Conservation (phyloP, 2,329 filamentous ascomycete species). For the Capronia americana region DNA sequence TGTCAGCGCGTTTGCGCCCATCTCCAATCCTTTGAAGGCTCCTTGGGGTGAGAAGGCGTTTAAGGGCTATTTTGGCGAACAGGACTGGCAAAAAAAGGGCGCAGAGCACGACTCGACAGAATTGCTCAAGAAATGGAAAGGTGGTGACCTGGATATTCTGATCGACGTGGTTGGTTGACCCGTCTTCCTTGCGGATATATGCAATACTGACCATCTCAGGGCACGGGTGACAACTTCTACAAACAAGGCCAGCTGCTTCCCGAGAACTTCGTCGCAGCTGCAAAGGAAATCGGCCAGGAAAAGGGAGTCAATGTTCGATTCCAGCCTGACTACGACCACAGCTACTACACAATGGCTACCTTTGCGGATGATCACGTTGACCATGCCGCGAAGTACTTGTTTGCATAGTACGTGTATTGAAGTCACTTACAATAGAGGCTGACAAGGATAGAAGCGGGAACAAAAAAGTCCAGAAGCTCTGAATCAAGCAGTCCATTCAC, state of each 20-base stretch:
- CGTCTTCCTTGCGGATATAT: not conserved
- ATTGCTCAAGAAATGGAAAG: slow-evolving; percentile 77
- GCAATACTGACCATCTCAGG: slow-evolving; percentile 56
- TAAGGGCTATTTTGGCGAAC: slow-evolving; percentile 80
- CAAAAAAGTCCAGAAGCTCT: slow-evolving; percentile 36
- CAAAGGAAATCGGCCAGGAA: slow-evolving; percentile 73
- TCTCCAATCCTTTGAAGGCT: slow-evolving; percentile 81
- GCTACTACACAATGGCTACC: slow-evolving; percentile 92
- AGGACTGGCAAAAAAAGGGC: slow-evolving; percentile 72
- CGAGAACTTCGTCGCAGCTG: slow-evolving; percentile 86
- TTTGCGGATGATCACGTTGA: slow-evolving; percentile 91
- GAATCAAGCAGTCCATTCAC: slow-evolving; percentile 37
- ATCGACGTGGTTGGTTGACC: slow-evolving; percentile 79
- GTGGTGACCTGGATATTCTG: slow-evolving; percentile 72
- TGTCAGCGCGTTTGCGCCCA: slow-evolving; percentile 89
- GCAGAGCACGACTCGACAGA: slow-evolving; percentile 91
- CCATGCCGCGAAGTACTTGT: slow-evolving; percentile 85
- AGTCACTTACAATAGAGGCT: slow-evolving; percentile 25
- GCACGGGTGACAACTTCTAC: slow-evolving; percentile 95
- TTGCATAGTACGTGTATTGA: slow-evolving; percentile 58
- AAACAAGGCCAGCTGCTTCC: slow-evolving; percentile 90
- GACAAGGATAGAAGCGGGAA: slow-evolving; percentile 40
- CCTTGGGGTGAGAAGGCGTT: slow-evolving; percentile 98
- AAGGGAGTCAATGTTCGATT: slow-evolving; percentile 78
- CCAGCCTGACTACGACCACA: slow-evolving; percentile 93